These are phyloP conservation scores for Hanseniaspora valbyensis DNA, from an alignment of 805 yeast genomes.

Conservation along the genomic window DNA sequence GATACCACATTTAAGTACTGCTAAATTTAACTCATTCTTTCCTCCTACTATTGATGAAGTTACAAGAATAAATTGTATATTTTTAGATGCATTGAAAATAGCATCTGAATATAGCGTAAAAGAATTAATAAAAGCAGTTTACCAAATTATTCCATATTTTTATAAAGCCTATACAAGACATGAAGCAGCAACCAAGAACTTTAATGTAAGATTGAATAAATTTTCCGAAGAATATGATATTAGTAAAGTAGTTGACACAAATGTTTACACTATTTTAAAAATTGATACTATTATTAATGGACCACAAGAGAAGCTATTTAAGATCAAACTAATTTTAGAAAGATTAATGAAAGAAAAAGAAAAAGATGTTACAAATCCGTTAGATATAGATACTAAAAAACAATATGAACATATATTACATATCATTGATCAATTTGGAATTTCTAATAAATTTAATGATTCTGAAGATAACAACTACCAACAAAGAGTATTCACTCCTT, in stretches of 20 bases:
- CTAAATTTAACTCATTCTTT: constrained; percentile 63
- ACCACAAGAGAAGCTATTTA: constrained; percentile 55
- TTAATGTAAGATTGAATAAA: constrained; percentile 34
- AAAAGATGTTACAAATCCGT: constrained; percentile 30
- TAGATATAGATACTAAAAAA: constrained; percentile 25
- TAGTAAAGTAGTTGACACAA: constrained; percentile 23
- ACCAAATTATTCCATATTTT: constrained; percentile 74
- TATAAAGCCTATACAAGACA: constrained; percentile 89
- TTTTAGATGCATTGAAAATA: constrained; percentile 58
- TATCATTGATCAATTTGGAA: constrained; percentile 76
- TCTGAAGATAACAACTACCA: constrained; percentile 35
- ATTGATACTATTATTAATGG: constrained; percentile 55
- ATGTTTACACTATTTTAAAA: constrained; percentile 38
- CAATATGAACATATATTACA: constrained; percentile 45
- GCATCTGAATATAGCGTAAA: constrained; percentile 61
- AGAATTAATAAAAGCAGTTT: constrained; percentile 72
- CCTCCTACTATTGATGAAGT: constrained; percentile 96
- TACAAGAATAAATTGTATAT: constrained; percentile 76
- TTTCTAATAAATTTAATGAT: constrained; percentile 23
- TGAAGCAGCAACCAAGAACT: constrained; percentile 76
- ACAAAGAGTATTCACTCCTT: constrained; percentile 72
- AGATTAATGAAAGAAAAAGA: constrained; percentile 43
- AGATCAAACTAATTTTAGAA: constrained; percentile 54
- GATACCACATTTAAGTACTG: constrained; percentile 43
- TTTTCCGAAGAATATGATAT: constrained; percentile 25